A percentile compares a stretch with the other conserved stretches of the same genome.
Evolutionary conservation across 2,329 filamentous ascomycete species (phyloP).

Genomic region (Aureobasidium uvarum): DNA sequence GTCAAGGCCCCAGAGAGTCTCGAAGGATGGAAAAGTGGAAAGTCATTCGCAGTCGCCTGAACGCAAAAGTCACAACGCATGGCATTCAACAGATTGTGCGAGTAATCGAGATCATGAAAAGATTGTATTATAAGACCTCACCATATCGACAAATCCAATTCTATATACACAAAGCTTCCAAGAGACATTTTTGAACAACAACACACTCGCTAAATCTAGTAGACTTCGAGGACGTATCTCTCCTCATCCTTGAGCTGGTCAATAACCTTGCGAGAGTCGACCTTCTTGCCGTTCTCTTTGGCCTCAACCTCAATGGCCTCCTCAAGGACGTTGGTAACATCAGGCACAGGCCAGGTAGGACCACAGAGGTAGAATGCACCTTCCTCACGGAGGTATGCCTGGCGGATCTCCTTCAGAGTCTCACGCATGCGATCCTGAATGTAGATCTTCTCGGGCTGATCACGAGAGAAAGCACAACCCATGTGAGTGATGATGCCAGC

Average conservation of each 20-base stretch:
- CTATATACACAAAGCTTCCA: neutral
- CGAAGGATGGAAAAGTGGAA: neutral
- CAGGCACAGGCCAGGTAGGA: constrained; percentile 96
- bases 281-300: constrained; percentile 69
- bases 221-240: constrained; percentile 94
- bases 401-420: constrained; percentile 74
- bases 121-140: neutral
- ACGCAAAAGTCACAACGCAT: neutral
- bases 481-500: constrained; percentile 93
- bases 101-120: neutral
- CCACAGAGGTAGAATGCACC: constrained; percentile 97
- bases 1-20: neutral
- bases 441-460: constrained; percentile 98
- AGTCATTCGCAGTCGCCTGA: neutral
- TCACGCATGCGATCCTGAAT: constrained; percentile 98
- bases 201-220: constrained; percentile 54
- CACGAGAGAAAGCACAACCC: constrained; percentile 90
- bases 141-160: neutral
- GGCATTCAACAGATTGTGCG: neutral
- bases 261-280: constrained; percentile 86
- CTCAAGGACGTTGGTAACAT: constrained; percentile 90
- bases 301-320: constrained; percentile 83
- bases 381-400: constrained; percentile 82
- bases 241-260: constrained; percentile 94
- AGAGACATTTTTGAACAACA: neutral